Conservation (phyloP, 1,284 basidiomycete genomes). For the Violaceomyces palustris region DNA sequence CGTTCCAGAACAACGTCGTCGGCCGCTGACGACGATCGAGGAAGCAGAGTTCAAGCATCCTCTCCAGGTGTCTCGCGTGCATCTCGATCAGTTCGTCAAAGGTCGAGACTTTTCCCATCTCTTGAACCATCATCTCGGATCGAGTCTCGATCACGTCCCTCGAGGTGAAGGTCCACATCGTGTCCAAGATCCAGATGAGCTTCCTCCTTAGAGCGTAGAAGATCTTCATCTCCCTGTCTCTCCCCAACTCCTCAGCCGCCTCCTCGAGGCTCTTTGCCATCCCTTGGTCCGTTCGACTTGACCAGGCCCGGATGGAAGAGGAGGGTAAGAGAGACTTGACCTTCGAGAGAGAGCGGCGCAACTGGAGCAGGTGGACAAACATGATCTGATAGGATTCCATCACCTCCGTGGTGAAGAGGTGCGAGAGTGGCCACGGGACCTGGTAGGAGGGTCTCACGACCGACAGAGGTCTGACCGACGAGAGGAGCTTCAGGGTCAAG, state of each 20-base stretch:
- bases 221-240: too few species aligned
- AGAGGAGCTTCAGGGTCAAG: too few species aligned
- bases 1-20: too few species aligned
- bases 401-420: constrained; percentile 9
- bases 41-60: constrained; percentile 22
- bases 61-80: constrained; percentile 9
- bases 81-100: constrained; percentile 13
- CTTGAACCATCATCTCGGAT: constrained; percentile 2
- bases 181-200: constrained; percentile 21
- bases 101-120: constrained; percentile 5
- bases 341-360: constrained; percentile 15
- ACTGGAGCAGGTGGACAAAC: constrained; percentile 19
- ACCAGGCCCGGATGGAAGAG: constrained; percentile 10
- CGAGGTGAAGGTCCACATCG: constrained; percentile 13
- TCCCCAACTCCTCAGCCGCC: too few species aligned
- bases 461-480: too few species aligned
- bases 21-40: too few species aligned
- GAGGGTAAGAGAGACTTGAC: too few species aligned
- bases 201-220: constrained; percentile 21
- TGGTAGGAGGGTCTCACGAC: too few species aligned
- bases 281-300: constrained; percentile 14
- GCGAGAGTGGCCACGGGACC: constrained; percentile 24
- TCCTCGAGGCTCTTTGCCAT: constrained; percentile 11
- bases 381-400: constrained; percentile 18
- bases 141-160: constrained; percentile 6